These are phyloP conservation scores for Zygoascus meyerae DNA, from an alignment of 1,139 yeast species.

Conservation along the genomic window DNA sequence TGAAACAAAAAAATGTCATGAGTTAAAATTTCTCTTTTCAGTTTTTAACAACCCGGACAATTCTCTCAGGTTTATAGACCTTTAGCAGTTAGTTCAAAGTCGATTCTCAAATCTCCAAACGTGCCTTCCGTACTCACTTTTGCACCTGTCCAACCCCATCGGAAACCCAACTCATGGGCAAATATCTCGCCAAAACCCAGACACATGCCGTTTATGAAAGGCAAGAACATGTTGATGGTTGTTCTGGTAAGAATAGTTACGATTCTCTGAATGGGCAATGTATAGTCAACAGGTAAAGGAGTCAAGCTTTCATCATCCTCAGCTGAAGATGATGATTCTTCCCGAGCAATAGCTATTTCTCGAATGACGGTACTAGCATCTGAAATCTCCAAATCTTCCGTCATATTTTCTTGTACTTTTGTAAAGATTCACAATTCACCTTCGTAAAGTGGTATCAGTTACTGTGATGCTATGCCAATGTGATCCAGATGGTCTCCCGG, in stretches of 20 bases:
- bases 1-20: background rate
- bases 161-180: conserved; percentile 88
- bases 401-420: no score
- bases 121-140: conserved; percentile 38
- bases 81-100: conserved; percentile 8
- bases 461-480: no score
- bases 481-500: no score
- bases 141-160: conserved; percentile 74
- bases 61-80: conserved; percentile 13
- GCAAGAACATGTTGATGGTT: conserved; percentile 72
- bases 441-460: no score
- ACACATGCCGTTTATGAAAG: conserved; percentile 92
- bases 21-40: background rate
- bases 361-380: no score
- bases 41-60: conserved; percentile 6
- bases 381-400: no score
- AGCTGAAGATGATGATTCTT: no score
- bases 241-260: conserved; percentile 15
- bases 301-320: background rate
- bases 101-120: background rate
- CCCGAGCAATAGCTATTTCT: no score
- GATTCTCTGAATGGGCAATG: background rate
- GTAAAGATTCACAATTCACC: no score
- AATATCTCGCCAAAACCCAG: conserved; percentile 93
- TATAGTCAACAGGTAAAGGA: background rate